Conservation (phyloP, 2,329 filamentous ascomycete species). For the Botrytis byssoidea region DNA sequence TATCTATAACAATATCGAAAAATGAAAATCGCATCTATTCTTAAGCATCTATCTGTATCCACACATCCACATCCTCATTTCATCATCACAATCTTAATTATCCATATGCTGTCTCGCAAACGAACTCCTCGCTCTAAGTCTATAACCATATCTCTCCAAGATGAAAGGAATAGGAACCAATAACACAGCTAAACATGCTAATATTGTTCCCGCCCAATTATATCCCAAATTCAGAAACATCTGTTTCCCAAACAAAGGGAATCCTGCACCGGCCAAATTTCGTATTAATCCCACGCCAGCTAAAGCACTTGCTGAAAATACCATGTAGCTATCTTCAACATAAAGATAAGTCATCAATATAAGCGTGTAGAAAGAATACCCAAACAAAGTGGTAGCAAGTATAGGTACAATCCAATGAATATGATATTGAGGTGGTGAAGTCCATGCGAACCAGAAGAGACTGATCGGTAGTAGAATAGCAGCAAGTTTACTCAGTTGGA, state of each 20-base stretch:
- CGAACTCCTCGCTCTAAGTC: slow-evolving; percentile 34
- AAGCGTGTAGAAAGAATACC: slow-evolving; percentile 50
- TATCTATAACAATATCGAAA: not conserved
- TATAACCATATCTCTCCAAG: slow-evolving; percentile 31
- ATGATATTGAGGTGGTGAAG: slow-evolving; percentile 29
- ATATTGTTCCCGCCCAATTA: slow-evolving; percentile 41
- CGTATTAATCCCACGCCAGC: slow-evolving; percentile 45
- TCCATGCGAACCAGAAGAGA: slow-evolving; percentile 43
- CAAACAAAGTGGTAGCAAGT: slow-evolving; percentile 49
- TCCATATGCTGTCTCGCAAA: slow-evolving; percentile 28
- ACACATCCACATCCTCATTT: not conserved
- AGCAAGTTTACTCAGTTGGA: slow-evolving; percentile 44
- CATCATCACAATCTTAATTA: slow-evolving; percentile 5
- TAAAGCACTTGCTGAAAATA: slow-evolving; percentile 43
- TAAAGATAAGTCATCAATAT: slow-evolving; percentile 51
- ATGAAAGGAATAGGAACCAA: slow-evolving; percentile 41
- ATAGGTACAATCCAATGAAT: slow-evolving; percentile 47
- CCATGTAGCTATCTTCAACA: slow-evolving; percentile 49
- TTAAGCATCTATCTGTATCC: not conserved
- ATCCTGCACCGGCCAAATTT: slow-evolving; percentile 42
- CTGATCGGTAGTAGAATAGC: slow-evolving; percentile 40
- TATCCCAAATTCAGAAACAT: slow-evolving; percentile 42
- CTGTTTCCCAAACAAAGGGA: slow-evolving; percentile 42
- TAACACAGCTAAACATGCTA: slow-evolving; percentile 40
- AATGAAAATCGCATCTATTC: not conserved